phyloP scores from a whole-genome alignment of 2,329 filamentous ascomycete species.

The Tolypocladium cylindrosporum region DNA sequence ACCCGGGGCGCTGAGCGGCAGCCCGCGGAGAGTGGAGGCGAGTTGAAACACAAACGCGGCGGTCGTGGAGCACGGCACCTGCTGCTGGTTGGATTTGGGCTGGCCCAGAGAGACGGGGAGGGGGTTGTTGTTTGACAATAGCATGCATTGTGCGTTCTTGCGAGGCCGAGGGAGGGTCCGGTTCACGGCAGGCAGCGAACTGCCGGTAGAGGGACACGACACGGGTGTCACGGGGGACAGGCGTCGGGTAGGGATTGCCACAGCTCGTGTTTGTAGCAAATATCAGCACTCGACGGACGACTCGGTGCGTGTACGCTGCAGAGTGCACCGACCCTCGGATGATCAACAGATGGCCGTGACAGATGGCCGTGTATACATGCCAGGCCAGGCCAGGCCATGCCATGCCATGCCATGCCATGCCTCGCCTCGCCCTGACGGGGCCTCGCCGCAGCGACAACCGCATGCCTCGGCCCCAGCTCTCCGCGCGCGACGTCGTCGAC shows the following conservation, averaged over 20 bases:
- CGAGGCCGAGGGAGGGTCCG: background rate
- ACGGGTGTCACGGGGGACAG: background rate
- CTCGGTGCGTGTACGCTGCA: background rate
- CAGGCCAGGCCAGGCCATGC: no score
- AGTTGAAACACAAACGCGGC: background rate
- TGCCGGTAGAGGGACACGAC: background rate
- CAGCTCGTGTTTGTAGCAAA: background rate
- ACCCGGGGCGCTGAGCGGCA: background rate
- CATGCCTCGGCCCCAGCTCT: no score
- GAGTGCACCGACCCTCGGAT: no score
- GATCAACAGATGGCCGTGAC: no score
- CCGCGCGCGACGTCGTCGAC: no score
- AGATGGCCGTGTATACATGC: no score
- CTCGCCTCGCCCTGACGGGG: no score
- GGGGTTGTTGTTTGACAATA: background rate
- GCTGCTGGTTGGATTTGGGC: background rate
- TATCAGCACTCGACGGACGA: background rate
- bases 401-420: no score
- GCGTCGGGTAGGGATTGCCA: background rate
- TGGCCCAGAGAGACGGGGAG: background rate
- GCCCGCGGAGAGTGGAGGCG: background rate
- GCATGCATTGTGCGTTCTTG: background rate
- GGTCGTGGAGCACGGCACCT: background rate
- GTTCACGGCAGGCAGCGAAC: background rate
- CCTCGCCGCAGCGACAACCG: no score